Evolutionary conservation across 495 filamentous ascomycete genomes (phyloP), one percentile per base, ranked within the genome.

Genomic region (Chaetomium cochliodes): DNA sequence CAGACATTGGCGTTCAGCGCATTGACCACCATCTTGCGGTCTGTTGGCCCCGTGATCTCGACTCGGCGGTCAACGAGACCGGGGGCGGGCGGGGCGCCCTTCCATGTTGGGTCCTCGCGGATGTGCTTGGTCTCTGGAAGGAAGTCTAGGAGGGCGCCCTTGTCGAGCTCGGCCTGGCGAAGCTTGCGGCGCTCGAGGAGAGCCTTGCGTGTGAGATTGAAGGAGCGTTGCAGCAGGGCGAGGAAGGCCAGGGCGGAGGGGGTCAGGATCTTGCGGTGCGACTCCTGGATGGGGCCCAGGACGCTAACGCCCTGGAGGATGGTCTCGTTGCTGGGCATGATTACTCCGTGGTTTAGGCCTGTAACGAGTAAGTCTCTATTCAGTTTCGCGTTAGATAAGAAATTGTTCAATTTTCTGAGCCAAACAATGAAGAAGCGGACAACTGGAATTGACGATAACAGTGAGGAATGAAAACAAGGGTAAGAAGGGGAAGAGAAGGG

Each of bases 1-100:
- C 91, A 99, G 22, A 98, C 96, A 73, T 98, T 86, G 44, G 93
- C 88, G 78, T 99, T 99, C 75, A 99, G 72, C 7, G 94, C 94
- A 78, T 99, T 99, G 62, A 99, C 91, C 46, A 99, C 92, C 94
- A 99, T 99, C 86, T 98, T 99, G 65, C 96, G 85, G 78, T 98
- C 94, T 4, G 94, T 98, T 0, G 94, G 94, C 1, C 94, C 94
- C 16, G 94, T 99, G 78, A 99, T 99, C 84, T 99, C 94, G n/a
- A 97, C 92, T 66, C 94, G 84, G 64, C 94, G 87, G 80, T 99
- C 96, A 42, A 97, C 88, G 46, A 99, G 82, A 50, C 94, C 94
- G 0, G 94, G 93, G 11, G 96, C 94, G 18, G 96, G 94, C 53
- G 91, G 88, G 33, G 94, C 93, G 65, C 92, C 96, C 81, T 88